A percentile compares a stretch with the other conserved stretches of the same genome.
These are phyloP conservation scores for Monocercomonoides exilis DNA, from an alignment of 78 protist species.

Conservation along the genomic window DNA sequence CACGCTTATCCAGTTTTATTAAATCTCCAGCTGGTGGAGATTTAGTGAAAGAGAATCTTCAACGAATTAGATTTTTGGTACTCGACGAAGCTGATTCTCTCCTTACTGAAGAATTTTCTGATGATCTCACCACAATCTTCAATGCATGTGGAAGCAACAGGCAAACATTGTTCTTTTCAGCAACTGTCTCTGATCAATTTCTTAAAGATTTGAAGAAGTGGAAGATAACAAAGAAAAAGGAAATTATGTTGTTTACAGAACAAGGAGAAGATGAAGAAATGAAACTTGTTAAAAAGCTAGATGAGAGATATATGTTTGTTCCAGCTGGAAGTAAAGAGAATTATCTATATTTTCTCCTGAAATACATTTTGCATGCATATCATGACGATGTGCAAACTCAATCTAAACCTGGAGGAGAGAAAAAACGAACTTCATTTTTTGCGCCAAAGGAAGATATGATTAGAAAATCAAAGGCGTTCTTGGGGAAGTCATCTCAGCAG, in stretches of 20 bases:
- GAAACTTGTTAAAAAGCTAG: not conserved
- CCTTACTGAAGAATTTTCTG: not conserved
- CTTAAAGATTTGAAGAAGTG: not conserved
- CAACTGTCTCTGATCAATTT: not conserved
- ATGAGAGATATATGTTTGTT: not conserved
- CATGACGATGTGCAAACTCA: too few relatives aligned
- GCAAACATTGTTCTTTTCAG: slow-evolving; percentile 25
- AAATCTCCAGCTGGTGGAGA: not conserved
- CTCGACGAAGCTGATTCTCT: slow-evolving; percentile 37
- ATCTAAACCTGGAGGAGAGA: too few relatives aligned
- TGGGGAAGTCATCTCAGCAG: not conserved
- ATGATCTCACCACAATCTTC: not conserved
- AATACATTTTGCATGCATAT: not conserved
- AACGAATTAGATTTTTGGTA: not conserved
- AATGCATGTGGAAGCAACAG: not conserved
- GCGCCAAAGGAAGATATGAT: not conserved
- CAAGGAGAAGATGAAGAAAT: too few relatives aligned
- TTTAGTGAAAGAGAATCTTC: not conserved
- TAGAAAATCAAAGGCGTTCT: not conserved
- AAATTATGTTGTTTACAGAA: not conserved
- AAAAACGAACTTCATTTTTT: too few relatives aligned
- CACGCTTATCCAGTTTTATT: not conserved
- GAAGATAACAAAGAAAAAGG: not conserved
- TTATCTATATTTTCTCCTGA: not conserved
- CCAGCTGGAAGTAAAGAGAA: not conserved